Percentiles rank a stretch among this genome's conserved stretches.
Evolutionary conservation across 1,284 basidiomycete genomes (phyloP).

Genomic region (Ganoderma lucidum): DNA sequence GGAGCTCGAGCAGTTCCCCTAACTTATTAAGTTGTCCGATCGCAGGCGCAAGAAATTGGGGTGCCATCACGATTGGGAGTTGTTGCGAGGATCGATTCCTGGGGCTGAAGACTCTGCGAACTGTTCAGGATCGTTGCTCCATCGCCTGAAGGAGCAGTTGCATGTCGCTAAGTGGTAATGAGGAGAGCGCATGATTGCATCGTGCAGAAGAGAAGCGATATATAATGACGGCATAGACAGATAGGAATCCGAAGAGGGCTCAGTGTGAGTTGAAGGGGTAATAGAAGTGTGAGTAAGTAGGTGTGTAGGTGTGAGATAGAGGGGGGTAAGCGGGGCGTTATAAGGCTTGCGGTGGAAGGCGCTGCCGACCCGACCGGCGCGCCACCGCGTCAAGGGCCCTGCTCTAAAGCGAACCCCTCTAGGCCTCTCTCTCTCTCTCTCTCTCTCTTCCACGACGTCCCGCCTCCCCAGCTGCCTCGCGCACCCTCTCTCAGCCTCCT

Average conservation of each 20-base stretch:
- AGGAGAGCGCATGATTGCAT: conserved; percentile 11
- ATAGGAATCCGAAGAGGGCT: conserved; percentile 6
- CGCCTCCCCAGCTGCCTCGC: conserved; percentile 17
- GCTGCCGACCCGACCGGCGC: conserved; percentile 31
- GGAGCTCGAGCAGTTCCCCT: background rate
- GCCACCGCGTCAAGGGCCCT: conserved; percentile 31
- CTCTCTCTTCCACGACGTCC: conserved; percentile 28
- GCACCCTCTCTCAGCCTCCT: conserved; percentile 20
- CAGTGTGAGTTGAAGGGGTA: background rate
- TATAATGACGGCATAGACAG: conserved; percentile 16
- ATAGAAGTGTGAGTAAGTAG: conserved; percentile 2
- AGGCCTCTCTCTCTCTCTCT: background rate
- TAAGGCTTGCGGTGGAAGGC: conserved; percentile 15
- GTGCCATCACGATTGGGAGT: background rate
- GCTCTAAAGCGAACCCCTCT: conserved; percentile 25
- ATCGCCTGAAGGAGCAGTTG: background rate
- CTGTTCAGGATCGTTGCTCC: background rate
- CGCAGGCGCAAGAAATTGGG: background rate
- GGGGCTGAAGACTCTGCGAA: background rate
- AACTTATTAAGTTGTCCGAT: background rate
- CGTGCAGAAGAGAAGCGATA: conserved; percentile 10
- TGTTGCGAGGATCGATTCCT: background rate
- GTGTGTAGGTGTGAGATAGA: conserved; percentile 11
- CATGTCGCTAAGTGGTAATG: background rate
- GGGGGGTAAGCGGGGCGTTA: background rate